Percentiles rank a stretch among this genome's conserved stretches.
Evolutionary conservation across 768 basidiomycete genomes (phyloP).

Genomic region (Rubroboletus pulcherrimus): DNA sequence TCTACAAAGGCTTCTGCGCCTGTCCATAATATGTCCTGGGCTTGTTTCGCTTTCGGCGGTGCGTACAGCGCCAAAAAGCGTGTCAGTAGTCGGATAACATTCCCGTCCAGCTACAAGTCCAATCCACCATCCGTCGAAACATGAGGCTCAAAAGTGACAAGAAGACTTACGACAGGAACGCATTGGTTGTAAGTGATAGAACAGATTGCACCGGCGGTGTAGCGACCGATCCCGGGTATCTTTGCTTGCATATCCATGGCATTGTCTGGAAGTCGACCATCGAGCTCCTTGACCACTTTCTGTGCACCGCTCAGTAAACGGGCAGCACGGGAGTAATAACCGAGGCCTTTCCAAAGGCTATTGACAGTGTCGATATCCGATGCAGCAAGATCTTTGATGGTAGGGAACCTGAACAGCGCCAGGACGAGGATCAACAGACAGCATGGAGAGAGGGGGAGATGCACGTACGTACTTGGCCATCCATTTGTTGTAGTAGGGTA

Average conservation of each 20-base stretch:
- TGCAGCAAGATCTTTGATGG: constrained; percentile 66
- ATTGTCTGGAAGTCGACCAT: constrained; percentile 74
- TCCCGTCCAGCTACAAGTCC: constrained; percentile 72
- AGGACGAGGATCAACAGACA: background rate
- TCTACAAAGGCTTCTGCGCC: constrained; percentile 70
- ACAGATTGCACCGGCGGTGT: constrained; percentile 80
- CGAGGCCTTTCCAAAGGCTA: constrained; percentile 85
- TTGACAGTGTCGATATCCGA: constrained; percentile 84
- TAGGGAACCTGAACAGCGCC: constrained; percentile 61
- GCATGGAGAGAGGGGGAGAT: background rate
- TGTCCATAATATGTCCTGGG: constrained; percentile 79
- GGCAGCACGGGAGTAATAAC: constrained; percentile 85
- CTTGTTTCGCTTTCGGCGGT: constrained; percentile 72
- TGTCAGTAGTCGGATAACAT: constrained; percentile 82
- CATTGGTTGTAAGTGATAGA: constrained; percentile 87
- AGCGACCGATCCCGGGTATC: constrained; percentile 85
- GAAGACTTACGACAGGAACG: constrained; percentile 71
- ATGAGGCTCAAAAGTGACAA: background rate
- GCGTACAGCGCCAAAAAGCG: constrained; percentile 81
- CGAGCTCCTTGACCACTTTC: constrained; percentile 62
- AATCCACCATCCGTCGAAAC: background rate
- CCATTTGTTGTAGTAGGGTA: constrained; percentile 90
- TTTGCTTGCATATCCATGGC: constrained; percentile 76
- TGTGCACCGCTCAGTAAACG: constrained; percentile 82
- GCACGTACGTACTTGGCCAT: constrained; percentile 59